Conservation (phyloP, 2,329 filamentous ascomycete genomes). For the Graphilbum ipis-grandicollis region DNA sequence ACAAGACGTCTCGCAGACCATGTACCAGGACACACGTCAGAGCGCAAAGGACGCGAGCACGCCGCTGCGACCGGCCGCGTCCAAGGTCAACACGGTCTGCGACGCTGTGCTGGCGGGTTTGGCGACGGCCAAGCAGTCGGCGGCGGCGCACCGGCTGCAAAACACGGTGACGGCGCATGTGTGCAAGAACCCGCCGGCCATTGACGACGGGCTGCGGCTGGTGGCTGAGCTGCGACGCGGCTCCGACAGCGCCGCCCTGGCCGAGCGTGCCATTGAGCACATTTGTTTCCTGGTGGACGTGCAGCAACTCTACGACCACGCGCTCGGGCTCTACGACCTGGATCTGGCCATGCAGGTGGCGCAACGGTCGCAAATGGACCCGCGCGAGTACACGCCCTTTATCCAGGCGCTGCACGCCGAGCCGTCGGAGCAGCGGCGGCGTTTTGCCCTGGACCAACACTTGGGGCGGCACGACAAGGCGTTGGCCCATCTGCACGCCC, state of each 20-base stretch:
- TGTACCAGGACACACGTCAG: slow-evolving; percentile 76
- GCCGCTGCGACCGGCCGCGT: slow-evolving; percentile 9
- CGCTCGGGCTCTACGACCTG: slow-evolving; percentile 79
- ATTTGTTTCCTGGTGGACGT: slow-evolving; percentile 95
- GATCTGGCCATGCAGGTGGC: slow-evolving; percentile 81
- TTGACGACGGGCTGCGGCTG: slow-evolving; percentile 67
- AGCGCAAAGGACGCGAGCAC: slow-evolving; percentile 2
- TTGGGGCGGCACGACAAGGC: slow-evolving; percentile 64
- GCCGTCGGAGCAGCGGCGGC: slow-evolving; percentile 50
- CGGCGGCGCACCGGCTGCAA: slow-evolving; percentile 49
- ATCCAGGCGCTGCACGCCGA: slow-evolving; percentile 74
- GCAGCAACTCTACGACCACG: slow-evolving; percentile 78
- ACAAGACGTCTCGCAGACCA: slow-evolving; percentile 82
- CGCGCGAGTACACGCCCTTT: slow-evolving; percentile 87
- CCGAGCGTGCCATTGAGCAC: slow-evolving; percentile 83
- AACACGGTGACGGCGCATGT: slow-evolving; percentile 91
- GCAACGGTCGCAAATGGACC: slow-evolving; percentile 91
- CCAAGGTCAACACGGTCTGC: slow-evolving; percentile 78
- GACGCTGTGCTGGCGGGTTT: slow-evolving; percentile 63
- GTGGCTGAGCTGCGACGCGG: slow-evolving; percentile 58
- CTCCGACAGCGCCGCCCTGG: slow-evolving; percentile 50
- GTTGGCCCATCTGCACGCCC: slow-evolving; percentile 53
- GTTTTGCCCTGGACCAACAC: slow-evolving; percentile 79
- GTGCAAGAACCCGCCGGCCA: slow-evolving; percentile 79
- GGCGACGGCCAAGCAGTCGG: slow-evolving; percentile 31